Evolutionary conservation across 257 asterid species (phyloP).

Genomic region (Penstemon eatonii): DNA sequence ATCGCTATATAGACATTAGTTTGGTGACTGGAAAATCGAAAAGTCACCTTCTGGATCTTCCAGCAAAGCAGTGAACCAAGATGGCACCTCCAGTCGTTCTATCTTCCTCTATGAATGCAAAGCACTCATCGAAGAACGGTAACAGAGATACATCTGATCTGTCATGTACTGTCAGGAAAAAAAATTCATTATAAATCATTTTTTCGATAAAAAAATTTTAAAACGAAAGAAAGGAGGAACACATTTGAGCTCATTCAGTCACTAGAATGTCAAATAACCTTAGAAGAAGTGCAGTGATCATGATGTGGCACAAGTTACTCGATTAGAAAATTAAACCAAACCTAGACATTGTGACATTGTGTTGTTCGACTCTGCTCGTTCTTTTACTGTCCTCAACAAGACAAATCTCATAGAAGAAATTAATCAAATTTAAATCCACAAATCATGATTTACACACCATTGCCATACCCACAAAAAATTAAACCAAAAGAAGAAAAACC

Average conservation of each 20-base stretch:
- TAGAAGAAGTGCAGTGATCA: neutral
- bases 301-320: neutral
- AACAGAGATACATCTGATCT: slow-evolving; percentile 51
- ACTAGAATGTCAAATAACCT: slow-evolving; percentile 10
- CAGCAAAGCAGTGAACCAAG: slow-evolving; percentile 82
- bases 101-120: slow-evolving; percentile 76
- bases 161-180: slow-evolving; percentile 55
- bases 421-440: no score
- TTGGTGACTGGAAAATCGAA: slow-evolving; percentile 1
- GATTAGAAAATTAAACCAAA: slow-evolving; percentile 6
- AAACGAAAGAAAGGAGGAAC: neutral
- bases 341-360: no score
- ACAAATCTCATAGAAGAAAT: no score
- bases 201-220: neutral
- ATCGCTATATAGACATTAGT: slow-evolving; percentile 5
- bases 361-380: no score
- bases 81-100: slow-evolving; percentile 64
- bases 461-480: neutral
- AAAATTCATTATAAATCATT: neutral
- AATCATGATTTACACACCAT: neutral
- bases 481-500: neutral
- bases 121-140: slow-evolving; percentile 68
- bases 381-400: no score
- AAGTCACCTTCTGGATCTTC: slow-evolving; percentile 82
- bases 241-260: neutral